Base-by-base conservation (phyloP, 331 rosid species). In the Dryas integrifolia region DNA sequence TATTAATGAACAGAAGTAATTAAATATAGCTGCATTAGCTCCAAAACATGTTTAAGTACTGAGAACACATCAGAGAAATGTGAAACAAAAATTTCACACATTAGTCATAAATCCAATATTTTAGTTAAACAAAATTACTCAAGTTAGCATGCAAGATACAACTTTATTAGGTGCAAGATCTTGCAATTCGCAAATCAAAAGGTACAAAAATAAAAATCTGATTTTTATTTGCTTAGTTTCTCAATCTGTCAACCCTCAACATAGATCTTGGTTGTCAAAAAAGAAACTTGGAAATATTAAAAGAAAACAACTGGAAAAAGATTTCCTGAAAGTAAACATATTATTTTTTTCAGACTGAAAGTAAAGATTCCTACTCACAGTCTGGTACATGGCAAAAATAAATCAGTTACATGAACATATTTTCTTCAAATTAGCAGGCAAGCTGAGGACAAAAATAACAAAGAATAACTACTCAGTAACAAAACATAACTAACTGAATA, bases 1-100 rank as follows among this genome's bases (percentile, higher is more conserved):
- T 53, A 49, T 39, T 11, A 24, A 68, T 21, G 58, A 67, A 55
- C 57, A 75, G 30, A 67, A 43, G 44, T 48, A 63, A 48, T 43
- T 18, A 69, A 63, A 13, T 43, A 35, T 15, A 73, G 35, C 52
- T 7, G 5, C 69, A 15, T 48, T 5, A 26, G 45, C 56, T 55
- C 51, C 58, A n/a, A 43, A 38, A 35, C 65, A 39, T 12, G 12
- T 51, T 61, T 52, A 64, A 43, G 15, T n/a, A 30, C 73, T 6
- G 60, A 77, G 58, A 47, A 30, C 53, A 70, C 21, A 7, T 15
- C 51, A 35, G 4, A 49, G 7, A 72, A 44, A 18, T 9, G 35
- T 6, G n/a, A 18, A 49, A 67, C 0, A 0, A 9, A 49, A 48
- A 30, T 9, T 11, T 10, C 58, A 49, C 58, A 12, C 6, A 5